Conservation (phyloP, 495 filamentous ascomycete species). For the Xylaria longipes region DNA sequence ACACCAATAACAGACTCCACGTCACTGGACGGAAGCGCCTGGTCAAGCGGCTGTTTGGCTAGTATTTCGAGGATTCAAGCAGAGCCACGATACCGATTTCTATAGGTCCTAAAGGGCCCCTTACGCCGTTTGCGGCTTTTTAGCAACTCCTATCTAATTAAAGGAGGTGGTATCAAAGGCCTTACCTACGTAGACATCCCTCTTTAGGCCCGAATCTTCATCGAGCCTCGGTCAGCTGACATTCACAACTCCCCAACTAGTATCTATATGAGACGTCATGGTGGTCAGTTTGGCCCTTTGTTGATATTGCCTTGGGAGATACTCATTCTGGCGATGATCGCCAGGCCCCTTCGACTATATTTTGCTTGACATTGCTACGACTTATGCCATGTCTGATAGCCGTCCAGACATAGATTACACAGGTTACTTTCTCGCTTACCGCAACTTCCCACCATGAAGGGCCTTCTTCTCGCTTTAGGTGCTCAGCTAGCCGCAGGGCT, state of each 20-base stretch:
- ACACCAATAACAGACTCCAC: neutral
- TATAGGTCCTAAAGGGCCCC: neutral
- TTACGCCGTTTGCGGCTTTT: slow-evolving; percentile 7
- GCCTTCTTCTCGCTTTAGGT: slow-evolving; percentile 32
- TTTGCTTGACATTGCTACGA: neutral
- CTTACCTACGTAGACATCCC: neutral
- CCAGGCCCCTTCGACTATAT: slow-evolving; percentile 16
- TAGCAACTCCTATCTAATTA: slow-evolving; percentile 3
- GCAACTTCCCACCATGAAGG: slow-evolving; percentile 32
- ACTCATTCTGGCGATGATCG: slow-evolving; percentile 2
- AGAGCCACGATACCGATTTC: neutral
- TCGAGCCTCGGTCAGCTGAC: neutral
- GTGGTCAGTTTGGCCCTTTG: neutral
- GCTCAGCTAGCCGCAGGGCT: slow-evolving; percentile 34
- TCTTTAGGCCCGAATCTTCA: neutral
- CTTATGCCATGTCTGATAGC: neutral
- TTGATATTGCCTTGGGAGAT: neutral
- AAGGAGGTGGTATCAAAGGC: neutral
- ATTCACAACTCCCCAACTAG: neutral
- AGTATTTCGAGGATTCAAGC: neutral
- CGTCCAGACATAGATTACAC: neutral
- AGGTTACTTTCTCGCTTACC: neutral
- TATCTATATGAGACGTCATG: slow-evolving; percentile 1
- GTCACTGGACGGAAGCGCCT: neutral
- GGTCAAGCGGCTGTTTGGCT: neutral